A percentile compares a stretch with the other conserved stretches of the same genome.
These are phyloP conservation scores for Saturnispora zaruensis DNA, from an alignment of 805 yeast genomes.

Conservation along the genomic window DNA sequence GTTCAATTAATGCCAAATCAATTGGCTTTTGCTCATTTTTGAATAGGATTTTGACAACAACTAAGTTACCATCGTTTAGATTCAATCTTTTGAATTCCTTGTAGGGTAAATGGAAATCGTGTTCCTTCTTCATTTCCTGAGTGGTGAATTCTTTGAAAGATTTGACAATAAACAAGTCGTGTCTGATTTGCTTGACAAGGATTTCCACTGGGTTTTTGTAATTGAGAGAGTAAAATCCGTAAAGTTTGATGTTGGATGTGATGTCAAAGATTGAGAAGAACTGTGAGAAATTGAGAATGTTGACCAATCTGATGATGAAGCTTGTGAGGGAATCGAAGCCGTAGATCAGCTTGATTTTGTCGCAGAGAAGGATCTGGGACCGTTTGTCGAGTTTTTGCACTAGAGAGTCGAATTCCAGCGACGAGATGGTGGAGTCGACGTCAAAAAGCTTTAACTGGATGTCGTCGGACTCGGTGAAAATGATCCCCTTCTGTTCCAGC, in stretches of 20 bases:
- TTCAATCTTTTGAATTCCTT: constrained; percentile 25
- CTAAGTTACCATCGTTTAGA: constrained; percentile 24
- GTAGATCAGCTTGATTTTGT: constrained; percentile 23
- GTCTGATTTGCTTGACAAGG: constrained; percentile 25
- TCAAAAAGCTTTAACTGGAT: constrained; percentile 24
- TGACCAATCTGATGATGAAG: constrained; percentile 19
- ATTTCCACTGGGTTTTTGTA: constrained; percentile 25
- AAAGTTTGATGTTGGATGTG: constrained; percentile 26
- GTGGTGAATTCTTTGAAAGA: constrained; percentile 26
- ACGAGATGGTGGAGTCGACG: constrained; percentile 22
- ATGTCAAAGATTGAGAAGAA: constrained; percentile 27
- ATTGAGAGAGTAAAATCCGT: constrained; percentile 24
- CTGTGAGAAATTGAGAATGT: constrained; percentile 19
- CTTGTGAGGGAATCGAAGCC: constrained; percentile 20
- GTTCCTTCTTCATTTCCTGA: constrained; percentile 27
- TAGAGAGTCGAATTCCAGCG: constrained; percentile 19
- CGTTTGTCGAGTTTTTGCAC: constrained; percentile 12
- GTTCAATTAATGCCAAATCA: constrained; percentile 21
- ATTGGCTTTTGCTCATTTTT: constrained; percentile 26
- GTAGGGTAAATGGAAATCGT: constrained; percentile 27
- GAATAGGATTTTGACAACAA: constrained; percentile 25
- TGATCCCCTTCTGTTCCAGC: constrained; percentile 20
- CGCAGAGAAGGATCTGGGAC: constrained; percentile 19
- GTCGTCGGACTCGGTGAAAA: constrained; percentile 22
- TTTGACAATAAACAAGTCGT: constrained; percentile 24